Evolutionary conservation across 2,329 filamentous ascomycete genomes (phyloP).

Genomic region (Claviceps capensis): DNA sequence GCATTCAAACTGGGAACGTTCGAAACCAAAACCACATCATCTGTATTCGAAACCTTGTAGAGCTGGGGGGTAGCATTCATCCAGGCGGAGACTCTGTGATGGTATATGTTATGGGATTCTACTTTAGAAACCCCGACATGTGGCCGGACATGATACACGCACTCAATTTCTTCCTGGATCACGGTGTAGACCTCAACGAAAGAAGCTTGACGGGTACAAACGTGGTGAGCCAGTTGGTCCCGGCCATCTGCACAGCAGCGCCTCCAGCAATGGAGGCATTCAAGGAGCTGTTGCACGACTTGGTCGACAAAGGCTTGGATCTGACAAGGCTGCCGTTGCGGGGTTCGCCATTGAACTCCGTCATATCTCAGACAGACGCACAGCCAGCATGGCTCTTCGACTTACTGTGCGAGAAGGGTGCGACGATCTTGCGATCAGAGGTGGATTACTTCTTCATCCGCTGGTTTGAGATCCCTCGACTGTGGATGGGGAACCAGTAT

Average conservation of each 20-base stretch:
- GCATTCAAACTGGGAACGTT: too few relatives aligned
- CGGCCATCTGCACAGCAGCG: not conserved
- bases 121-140: not conserved
- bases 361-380: not conserved
- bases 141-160: not conserved
- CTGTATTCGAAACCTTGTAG: not conserved
- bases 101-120: not conserved
- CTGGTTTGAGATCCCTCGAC: not conserved
- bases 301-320: not conserved
- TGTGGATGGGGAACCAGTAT: not conserved
- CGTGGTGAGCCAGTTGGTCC: not conserved
- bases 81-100: not conserved
- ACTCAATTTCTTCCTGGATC: not conserved
- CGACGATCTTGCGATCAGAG: not conserved
- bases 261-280: not conserved
- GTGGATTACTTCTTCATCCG: not conserved
- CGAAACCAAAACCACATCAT: not conserved
- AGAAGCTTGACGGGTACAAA: not conserved
- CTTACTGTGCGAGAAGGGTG: not conserved
- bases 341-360: not conserved
- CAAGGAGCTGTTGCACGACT: not conserved
- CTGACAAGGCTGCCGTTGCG: not conserved
- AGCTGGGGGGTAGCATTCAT: not conserved
- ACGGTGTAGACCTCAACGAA: slow-evolving; percentile 1
- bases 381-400: slow-evolving; percentile 1